Evolutionary conservation across 2,329 filamentous ascomycete species (phyloP).

Genomic region (Microcyclospora pomicola): DNA sequence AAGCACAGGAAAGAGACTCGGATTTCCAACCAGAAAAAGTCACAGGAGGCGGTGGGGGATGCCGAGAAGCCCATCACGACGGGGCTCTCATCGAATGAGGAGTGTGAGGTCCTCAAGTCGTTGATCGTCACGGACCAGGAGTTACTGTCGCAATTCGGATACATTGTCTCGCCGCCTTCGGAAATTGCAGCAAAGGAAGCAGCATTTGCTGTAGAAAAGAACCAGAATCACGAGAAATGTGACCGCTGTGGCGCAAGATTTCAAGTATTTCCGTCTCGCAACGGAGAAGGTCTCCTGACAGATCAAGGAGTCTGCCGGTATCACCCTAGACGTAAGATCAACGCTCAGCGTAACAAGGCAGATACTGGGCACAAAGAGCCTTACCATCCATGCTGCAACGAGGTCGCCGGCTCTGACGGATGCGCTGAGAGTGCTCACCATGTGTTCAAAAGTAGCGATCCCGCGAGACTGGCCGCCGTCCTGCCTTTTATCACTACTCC

Average conservation of each 20-base stretch:
- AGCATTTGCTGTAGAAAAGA: slow-evolving; percentile 48
- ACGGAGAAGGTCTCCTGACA: slow-evolving; percentile 62
- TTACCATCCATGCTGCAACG: slow-evolving; percentile 66
- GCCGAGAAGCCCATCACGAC: slow-evolving; percentile 44
- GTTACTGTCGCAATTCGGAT: slow-evolving; percentile 55
- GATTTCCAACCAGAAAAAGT: slow-evolving; percentile 2
- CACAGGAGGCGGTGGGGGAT: slow-evolving; percentile 30
- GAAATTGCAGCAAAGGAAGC: slow-evolving; percentile 53
- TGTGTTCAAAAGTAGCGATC: slow-evolving; percentile 72
- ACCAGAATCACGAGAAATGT: slow-evolving; percentile 72
- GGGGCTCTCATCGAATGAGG: slow-evolving; percentile 52
- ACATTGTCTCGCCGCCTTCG: slow-evolving; percentile 56
- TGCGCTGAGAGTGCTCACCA: slow-evolving; percentile 61
- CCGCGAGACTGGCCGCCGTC: slow-evolving; percentile 60
- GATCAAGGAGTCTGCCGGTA: slow-evolving; percentile 66
- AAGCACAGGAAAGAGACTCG: slow-evolving; percentile 12
- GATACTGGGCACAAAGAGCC: slow-evolving; percentile 43
- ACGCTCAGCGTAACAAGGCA: slow-evolving; percentile 40
- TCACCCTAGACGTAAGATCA: slow-evolving; percentile 61
- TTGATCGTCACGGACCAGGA: slow-evolving; percentile 49
- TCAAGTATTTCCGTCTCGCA: slow-evolving; percentile 78
- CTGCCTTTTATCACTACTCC: slow-evolving; percentile 74
- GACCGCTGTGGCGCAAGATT: slow-evolving; percentile 79
- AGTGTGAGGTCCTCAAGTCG: slow-evolving; percentile 49
- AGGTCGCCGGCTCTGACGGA: slow-evolving; percentile 60